Evolutionary conservation across 2,329 filamentous ascomycete genomes (phyloP), one percentile per base, ranked within the genome.

Genomic region (Tolypocladium album): DNA sequence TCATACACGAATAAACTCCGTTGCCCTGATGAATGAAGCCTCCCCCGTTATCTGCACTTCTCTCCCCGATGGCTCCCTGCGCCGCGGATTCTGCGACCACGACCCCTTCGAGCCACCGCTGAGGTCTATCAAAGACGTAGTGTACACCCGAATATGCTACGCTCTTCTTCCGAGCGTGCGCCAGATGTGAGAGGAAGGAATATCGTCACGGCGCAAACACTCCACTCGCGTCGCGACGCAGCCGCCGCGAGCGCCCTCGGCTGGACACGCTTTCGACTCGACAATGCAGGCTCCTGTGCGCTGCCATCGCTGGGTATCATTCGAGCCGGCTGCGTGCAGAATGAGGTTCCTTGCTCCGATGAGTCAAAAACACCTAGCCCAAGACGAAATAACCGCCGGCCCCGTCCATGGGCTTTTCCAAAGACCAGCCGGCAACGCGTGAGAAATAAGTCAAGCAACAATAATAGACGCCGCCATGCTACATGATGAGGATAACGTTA

Each of bases 381-480:
- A 64, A 66, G 58, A 67, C 65, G 63, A 34, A 57, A 24, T 47
- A 55, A 52, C 57, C 58, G 34, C 57, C 45, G 52, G 42, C 58
- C 42, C 47, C 55, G 47, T 47, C 40, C 39, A 53, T 36, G 31
- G 43, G 60, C 55, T 64, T 60, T 31, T 64, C 60, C 60, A 60
- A 62, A 55, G 62, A 50, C 58, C 60, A 64, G 67, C 65, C 64
- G 68, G 63, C 62, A 64, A 64, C 45, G 66, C 55, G 60, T 59
- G 60, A 53, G 56, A 56, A 59, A 57, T 64, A 63, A 68, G 67
- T 31, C 55, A 63, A 64, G 64, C 56, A 61, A 65, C 64, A 65
- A 65, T 64, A 63, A 65, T 43, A 69, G 68, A 73, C 71, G 70
- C 71, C 72, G 64, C 67, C 68, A 72, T 72, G 72, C 72, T 71